phyloP scores from a whole-genome alignment of 208 protist genomes.

The Trichomonas vaginalis region DNA sequence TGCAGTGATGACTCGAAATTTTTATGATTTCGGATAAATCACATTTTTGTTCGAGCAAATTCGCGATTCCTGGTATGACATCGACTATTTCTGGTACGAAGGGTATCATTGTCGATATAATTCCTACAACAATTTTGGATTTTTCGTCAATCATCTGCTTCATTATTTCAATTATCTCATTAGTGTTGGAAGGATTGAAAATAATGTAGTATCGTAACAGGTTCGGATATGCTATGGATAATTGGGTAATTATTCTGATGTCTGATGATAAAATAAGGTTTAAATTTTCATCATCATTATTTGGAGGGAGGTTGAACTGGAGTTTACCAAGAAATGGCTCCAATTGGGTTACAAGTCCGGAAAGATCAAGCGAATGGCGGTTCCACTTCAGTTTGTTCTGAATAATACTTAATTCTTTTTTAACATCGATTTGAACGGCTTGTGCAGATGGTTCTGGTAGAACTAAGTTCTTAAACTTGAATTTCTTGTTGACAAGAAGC shows the following conservation, averaged over 20 bases:
- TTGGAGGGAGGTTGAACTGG: neutral
- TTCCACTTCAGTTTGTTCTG: neutral
- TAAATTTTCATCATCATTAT: neutral
- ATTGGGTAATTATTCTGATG: neutral
- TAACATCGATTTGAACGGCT: neutral
- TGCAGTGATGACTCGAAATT: neutral
- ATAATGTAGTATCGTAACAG: neutral
- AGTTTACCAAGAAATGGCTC: neutral
- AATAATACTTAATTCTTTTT: neutral
- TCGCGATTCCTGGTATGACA: neutral
- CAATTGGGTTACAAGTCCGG: neutral
- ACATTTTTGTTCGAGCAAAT: neutral
- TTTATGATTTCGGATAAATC: neutral
- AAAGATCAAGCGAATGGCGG: neutral
- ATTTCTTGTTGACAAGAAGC: neutral
- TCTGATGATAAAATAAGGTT: neutral
- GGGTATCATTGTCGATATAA: neutral
- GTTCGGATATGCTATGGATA: neutral
- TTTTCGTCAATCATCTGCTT: neutral
- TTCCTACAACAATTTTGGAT: neutral
- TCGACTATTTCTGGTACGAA: neutral
- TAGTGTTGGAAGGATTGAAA: neutral
- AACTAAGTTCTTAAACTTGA: neutral
- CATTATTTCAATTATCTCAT: neutral
- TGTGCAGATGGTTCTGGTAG: neutral